Evolutionary conservation across 2,329 filamentous ascomycete species (phyloP).

Genomic region (Penicillium sp.): DNA sequence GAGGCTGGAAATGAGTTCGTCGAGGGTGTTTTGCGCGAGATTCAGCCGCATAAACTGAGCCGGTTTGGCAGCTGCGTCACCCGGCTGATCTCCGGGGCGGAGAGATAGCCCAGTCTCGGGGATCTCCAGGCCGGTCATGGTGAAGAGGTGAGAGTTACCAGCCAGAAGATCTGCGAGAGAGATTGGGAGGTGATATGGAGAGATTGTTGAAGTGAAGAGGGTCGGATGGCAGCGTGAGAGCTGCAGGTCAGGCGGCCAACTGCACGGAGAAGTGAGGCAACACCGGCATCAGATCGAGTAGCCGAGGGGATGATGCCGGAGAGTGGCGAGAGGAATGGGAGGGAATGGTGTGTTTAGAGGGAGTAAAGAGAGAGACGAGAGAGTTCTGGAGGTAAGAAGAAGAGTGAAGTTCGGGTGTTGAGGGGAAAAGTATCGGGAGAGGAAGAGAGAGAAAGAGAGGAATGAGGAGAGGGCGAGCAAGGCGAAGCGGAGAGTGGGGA

Average conservation of each 20-base stretch:
- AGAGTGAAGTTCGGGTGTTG: conserved; percentile 14
- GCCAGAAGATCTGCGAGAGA: conserved; percentile 10
- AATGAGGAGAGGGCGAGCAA: conserved; percentile 29
- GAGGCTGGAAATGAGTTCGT: conserved; percentile 54
- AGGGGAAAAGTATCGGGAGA: conserved; percentile 12
- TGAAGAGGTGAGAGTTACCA: conserved; percentile 17
- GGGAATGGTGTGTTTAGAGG: conserved; percentile 28
- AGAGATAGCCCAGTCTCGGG: conserved; percentile 51
- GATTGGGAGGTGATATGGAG: conserved; percentile 25
- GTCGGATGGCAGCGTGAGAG: conserved; percentile 45
- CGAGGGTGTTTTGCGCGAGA: conserved; percentile 51
- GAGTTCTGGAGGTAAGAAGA: conserved; percentile 19
- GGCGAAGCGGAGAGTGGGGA: conserved; percentile 35
- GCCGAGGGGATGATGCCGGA: conserved; percentile 12
- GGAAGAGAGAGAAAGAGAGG: conserved; percentile 25
- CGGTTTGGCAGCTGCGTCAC: conserved; percentile 41
- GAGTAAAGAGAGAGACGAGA: conserved; percentile 19
- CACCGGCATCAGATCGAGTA: conserved; percentile 42
- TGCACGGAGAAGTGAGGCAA: conserved; percentile 39
- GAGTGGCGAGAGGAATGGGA: conserved; percentile 21
- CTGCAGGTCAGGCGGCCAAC: conserved; percentile 48
- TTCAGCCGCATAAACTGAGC: conserved; percentile 56
- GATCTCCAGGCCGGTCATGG: conserved; percentile 43
- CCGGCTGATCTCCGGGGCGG: conserved; percentile 39
- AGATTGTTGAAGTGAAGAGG: conserved; percentile 16